Percentiles rank a stretch among this genome's conserved stretches.
Evolutionary conservation across 1,139 yeast species (phyloP).

Genomic region (Pichia sp.): DNA sequence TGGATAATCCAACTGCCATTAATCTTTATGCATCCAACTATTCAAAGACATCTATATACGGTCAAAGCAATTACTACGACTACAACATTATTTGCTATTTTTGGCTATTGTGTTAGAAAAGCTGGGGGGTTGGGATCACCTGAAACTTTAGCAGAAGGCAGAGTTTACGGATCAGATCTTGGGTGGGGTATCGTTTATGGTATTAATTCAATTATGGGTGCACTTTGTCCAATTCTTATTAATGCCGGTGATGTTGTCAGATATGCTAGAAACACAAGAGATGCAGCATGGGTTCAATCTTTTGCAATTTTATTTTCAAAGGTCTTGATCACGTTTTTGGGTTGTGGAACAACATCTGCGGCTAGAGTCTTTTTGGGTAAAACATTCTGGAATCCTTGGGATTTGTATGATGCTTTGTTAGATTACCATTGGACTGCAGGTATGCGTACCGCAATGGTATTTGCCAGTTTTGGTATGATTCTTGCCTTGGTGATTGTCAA

Average conservation of each 20-base stretch:
- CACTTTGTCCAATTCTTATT: conserved; percentile 71
- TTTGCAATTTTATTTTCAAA: conserved; percentile 70
- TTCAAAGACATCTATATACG: conserved; percentile 71
- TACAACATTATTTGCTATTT: conserved; percentile 67
- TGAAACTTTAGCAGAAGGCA: conserved; percentile 45
- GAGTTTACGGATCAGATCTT: conserved; percentile 48
- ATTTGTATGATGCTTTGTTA: conserved; percentile 42
- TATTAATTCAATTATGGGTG: conserved; percentile 58
- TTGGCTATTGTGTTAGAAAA: conserved; percentile 70
- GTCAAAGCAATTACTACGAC: conserved; percentile 70
- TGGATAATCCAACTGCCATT: conserved; percentile 72
- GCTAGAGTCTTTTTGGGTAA: conserved; percentile 63
- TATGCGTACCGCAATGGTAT: conserved; percentile 47
- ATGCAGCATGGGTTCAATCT: conserved; percentile 40
- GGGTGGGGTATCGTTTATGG: conserved; percentile 69
- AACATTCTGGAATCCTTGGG: conserved; percentile 78
- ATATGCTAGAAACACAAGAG: conserved; percentile 45
- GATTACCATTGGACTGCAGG: conserved; percentile 53
- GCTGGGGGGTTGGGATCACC: conserved; percentile 63
- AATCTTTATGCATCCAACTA: conserved; percentile 73
- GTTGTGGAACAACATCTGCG: conserved; percentile 76
- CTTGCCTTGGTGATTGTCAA: conserved; percentile 74
- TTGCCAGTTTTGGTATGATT: conserved; percentile 74
- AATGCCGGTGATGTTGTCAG: conserved; percentile 86
- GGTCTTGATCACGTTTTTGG: conserved; percentile 72